phyloP scores from a whole-genome alignment of 2,329 filamentous ascomycete genomes.

The Aspergillus sp. region DNA sequence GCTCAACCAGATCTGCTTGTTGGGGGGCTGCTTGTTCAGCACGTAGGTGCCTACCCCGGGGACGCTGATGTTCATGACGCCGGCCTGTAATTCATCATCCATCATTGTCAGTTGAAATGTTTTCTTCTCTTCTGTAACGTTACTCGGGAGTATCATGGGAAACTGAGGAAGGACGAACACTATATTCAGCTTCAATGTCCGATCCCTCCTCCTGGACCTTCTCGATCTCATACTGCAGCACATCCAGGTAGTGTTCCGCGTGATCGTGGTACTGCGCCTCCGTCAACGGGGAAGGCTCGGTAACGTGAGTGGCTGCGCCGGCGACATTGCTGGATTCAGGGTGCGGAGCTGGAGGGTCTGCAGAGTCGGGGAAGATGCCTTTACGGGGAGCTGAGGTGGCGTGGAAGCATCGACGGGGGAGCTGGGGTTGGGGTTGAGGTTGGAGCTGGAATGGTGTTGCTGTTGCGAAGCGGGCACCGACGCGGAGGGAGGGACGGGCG shows the following conservation, averaged over 20 bases:
- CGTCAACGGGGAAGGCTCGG: slow-evolving; percentile 65
- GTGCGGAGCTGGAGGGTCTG: slow-evolving; percentile 53
- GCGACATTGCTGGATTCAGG: slow-evolving; percentile 44
- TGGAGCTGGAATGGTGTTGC: slow-evolving; percentile 17
- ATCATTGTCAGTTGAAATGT: background rate
- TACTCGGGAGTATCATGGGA: background rate
- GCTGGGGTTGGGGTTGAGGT: slow-evolving; percentile 14
- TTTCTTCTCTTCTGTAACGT: background rate
- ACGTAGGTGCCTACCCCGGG: slow-evolving; percentile 78
- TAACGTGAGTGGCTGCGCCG: slow-evolving; percentile 44
- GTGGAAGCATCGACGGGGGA: slow-evolving; percentile 35
- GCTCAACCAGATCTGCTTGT: slow-evolving; percentile 96
- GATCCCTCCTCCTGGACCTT: slow-evolving; percentile 69
- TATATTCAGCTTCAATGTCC: slow-evolving; percentile 85
- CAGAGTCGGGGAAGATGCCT: slow-evolving; percentile 63
- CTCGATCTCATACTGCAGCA: slow-evolving; percentile 65
- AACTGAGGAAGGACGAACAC: slow-evolving; percentile 58
- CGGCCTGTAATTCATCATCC: slow-evolving; percentile 59
- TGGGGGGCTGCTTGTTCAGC: slow-evolving; percentile 97
- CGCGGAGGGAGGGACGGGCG: slow-evolving; percentile 24
- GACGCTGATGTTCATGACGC: slow-evolving; percentile 77
- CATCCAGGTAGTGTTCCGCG: slow-evolving; percentile 73
- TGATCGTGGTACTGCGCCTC: slow-evolving; percentile 74
- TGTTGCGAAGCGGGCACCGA: slow-evolving; percentile 18
- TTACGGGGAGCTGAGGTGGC: slow-evolving; percentile 41